Conservation (phyloP, 345 rosid genomes). For the Citrus medica region DNA sequence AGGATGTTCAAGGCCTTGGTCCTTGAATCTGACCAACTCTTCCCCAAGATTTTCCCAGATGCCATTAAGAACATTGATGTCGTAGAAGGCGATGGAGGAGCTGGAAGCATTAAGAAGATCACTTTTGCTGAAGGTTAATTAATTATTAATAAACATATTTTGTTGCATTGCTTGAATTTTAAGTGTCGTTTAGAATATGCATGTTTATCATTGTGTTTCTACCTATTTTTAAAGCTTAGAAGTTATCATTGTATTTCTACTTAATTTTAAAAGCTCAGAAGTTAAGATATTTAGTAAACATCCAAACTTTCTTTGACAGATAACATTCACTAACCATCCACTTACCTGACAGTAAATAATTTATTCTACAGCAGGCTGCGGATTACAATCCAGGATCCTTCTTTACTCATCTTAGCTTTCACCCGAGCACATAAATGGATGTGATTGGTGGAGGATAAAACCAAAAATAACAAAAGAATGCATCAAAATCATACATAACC, state of each 20-base stretch:
- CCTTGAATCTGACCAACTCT: conserved; percentile 21
- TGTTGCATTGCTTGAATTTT: background rate
- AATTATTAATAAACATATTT: too few species aligned
- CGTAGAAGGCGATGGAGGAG: conserved; percentile 47
- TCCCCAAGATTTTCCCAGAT: conserved; percentile 38
- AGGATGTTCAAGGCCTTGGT: conserved; percentile 35
- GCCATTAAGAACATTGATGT: conserved; percentile 21
- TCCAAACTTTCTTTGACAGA: too few species aligned
- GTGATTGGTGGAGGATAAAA: too few species aligned
- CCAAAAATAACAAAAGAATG: too few species aligned
- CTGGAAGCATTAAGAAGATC: conserved; percentile 37
- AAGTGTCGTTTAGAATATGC: background rate
- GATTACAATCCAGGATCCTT: background rate
- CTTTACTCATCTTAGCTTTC: background rate
- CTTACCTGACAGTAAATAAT: background rate
- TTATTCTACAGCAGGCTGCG: background rate
- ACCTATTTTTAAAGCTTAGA: background rate
- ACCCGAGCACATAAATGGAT: background rate
- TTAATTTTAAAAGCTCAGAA: background rate
- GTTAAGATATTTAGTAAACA: too few species aligned
- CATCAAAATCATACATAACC: too few species aligned
- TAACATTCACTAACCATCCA: background rate
- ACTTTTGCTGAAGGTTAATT: conserved; percentile 22
- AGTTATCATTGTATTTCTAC: background rate
- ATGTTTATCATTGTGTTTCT: background rate